Evolutionary conservation across 768 basidiomycete species (phyloP), one percentile per base, ranked within the genome.

Genomic region (Gautieria morchelliformis): DNA sequence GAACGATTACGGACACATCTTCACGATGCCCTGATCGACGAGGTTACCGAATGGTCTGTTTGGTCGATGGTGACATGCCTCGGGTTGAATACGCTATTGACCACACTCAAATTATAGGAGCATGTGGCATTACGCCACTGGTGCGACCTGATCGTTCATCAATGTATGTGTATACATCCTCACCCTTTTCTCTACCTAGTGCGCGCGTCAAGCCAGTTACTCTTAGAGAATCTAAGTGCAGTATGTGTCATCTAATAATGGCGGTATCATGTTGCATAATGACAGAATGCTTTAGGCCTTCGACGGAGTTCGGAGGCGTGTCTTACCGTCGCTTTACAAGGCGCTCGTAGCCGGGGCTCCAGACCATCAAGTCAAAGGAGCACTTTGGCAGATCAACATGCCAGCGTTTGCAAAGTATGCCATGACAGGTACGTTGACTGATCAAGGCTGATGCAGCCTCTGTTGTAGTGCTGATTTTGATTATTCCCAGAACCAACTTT

Each of bases 291-390:
- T 45, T 5, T 45, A 87, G 85, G 68, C 75, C 3, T 88, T 83
- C 63, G 87, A 89, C 64, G 87, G 85, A 5, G 77, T 85, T 39
- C 75, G 83, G 35, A 76, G 75, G 15, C 79, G 85, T n/a, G 77
- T 78, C 39, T 71, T 86, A 19, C 84, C 85, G 9, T 59, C 72
- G 44, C 67, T 87, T n/a, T 79, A 81, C 59, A 67, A 74, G 41
- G 78, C 80, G 5, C 70, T 87, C 52, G 74, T 79, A 51, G 82
- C 84, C 6, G 89, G 85, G 3, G 78, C 77, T 19, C 90, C 93
- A 40, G 89, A 89, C 63, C 89, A 92, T 66, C 78, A 87, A n/a
- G 89, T 93, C 84, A 94, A 96, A 72, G 93, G 93, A 10, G 88
- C 89, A 3, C 69, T 93, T 19, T 92, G 89, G 81, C 84, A 85